phyloP scores from a whole-genome alignment of 2,329 filamentous ascomycete genomes.

The Aspergillus tanneri region DNA sequence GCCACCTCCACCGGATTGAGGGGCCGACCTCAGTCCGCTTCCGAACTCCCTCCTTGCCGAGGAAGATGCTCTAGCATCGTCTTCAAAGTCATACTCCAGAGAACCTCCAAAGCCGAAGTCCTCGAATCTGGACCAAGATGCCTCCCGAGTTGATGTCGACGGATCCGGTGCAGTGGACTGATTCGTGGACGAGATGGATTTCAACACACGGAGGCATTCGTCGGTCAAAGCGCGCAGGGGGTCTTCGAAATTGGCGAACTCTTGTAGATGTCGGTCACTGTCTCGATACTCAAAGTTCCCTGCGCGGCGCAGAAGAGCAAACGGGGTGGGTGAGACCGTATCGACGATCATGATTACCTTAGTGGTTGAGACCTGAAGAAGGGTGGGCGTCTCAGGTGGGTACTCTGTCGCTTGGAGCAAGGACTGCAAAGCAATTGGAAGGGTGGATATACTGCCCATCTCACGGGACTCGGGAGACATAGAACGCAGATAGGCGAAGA shows the following conservation, averaged over 20 bases:
- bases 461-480: conserved; percentile 75
- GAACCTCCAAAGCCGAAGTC: conserved; percentile 85
- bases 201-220: conserved; percentile 87
- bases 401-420: conserved; percentile 92
- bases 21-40: conserved; percentile 61
- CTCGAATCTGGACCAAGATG: conserved; percentile 95
- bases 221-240: conserved; percentile 85
- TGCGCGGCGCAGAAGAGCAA: conserved; percentile 81
- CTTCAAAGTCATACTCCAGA: conserved; percentile 67
- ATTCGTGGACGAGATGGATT: conserved; percentile 83
- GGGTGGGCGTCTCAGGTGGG: conserved; percentile 72
- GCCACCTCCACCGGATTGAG: conserved; percentile 65
- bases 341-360: conserved; percentile 97
- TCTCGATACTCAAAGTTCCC: conserved; percentile 96
- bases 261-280: conserved; percentile 76
- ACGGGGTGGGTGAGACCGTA: conserved; percentile 89
- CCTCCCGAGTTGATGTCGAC: conserved; percentile 73
- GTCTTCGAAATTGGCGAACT: conserved; percentile 86
- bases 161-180: conserved; percentile 73
- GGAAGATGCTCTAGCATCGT: conserved; percentile 46
- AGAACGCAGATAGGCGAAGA: conserved; percentile 94
- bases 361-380: conserved; percentile 77
- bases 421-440: conserved; percentile 88
- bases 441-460: conserved; percentile 74
- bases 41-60: conserved; percentile 39